Conservation (phyloP, 345 rosid species). For the Crucihimalaya himalaica region DNA sequence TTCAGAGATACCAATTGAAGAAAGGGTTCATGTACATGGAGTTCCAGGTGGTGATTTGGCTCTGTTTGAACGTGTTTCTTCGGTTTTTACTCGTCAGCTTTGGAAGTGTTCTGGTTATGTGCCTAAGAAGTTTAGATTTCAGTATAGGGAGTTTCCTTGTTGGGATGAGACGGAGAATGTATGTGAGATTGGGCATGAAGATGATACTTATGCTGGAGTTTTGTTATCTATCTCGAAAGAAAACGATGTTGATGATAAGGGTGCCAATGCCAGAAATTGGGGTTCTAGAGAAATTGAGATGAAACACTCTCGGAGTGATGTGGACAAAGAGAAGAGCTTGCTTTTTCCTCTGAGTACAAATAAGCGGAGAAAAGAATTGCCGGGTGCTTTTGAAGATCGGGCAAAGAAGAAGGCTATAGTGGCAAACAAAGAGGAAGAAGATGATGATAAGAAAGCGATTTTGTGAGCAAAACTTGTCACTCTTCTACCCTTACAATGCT, state of each 20-base stretch:
- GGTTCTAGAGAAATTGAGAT: constrained; percentile 42
- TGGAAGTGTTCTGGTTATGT: constrained; percentile 91
- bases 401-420: constrained; percentile 56
- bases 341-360: constrained; percentile 45
- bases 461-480: no score
- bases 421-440: constrained; percentile 54
- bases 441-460: neutral
- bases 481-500: neutral
- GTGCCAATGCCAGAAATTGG: neutral
- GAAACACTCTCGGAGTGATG: constrained; percentile 35
- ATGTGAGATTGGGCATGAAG: constrained; percentile 43
- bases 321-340: constrained; percentile 52
- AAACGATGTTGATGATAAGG: constrained; percentile 36
- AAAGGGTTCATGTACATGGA: constrained; percentile 89
- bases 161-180: constrained; percentile 62
- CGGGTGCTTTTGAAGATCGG: constrained; percentile 45
- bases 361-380: constrained; percentile 54
- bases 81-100: constrained; percentile 66
- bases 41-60: constrained; percentile 84
- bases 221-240: constrained; percentile 67
- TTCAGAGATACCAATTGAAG: constrained; percentile 79
- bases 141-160: constrained; percentile 61
- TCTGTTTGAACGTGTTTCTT: constrained; percentile 57
- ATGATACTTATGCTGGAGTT: constrained; percentile 55
- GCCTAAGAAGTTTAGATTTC: constrained; percentile 82